Conservation (phyloP, 768 basidiomycete genomes). For the Tylopilus rubrobrunneus region DNA sequence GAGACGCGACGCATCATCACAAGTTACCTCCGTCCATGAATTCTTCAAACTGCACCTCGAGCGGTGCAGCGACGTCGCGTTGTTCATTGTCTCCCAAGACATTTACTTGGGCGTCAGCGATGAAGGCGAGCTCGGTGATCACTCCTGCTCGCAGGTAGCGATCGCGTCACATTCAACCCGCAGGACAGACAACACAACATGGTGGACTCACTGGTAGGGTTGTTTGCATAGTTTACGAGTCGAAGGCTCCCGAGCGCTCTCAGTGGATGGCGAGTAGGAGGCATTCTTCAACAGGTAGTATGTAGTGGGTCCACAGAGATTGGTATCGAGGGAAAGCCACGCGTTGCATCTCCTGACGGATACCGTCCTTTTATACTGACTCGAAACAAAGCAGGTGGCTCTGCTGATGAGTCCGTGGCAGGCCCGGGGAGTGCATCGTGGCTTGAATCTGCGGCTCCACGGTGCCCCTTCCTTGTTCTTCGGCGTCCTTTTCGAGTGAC, state of each 20-base stretch:
- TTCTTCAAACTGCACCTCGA: constrained; percentile 25
- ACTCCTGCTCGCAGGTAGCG: constrained; percentile 16
- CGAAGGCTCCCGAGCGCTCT: constrained; percentile 20
- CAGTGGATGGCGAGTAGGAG: constrained; percentile 17
- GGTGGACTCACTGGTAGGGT: constrained; percentile 21
- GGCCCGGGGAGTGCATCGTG: background rate
- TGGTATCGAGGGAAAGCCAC: background rate
- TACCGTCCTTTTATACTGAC: constrained; percentile 1
- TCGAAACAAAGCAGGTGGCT: background rate
- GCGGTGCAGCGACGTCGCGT: constrained; percentile 3
- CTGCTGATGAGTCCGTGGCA: background rate
- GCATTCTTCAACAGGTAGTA: constrained; percentile 12
- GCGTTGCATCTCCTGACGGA: background rate
- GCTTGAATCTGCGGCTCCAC: background rate
- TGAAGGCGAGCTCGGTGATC: constrained; percentile 26
- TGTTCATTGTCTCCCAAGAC: background rate
- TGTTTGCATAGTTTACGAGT: constrained; percentile 20
- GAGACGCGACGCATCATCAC: background rate
- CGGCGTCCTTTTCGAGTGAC: background rate
- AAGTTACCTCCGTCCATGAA: constrained; percentile 26
- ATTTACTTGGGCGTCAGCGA: constrained; percentile 11
- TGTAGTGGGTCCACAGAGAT: background rate
- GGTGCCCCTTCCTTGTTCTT: constrained; percentile 4
- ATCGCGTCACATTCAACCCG: background rate
- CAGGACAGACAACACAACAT: background rate